Percentiles rank a stretch among this genome's conserved stretches.
These are phyloP conservation scores for Didymella pomorum DNA, from an alignment of 2,329 filamentous ascomycete genomes.

Conservation along the genomic window DNA sequence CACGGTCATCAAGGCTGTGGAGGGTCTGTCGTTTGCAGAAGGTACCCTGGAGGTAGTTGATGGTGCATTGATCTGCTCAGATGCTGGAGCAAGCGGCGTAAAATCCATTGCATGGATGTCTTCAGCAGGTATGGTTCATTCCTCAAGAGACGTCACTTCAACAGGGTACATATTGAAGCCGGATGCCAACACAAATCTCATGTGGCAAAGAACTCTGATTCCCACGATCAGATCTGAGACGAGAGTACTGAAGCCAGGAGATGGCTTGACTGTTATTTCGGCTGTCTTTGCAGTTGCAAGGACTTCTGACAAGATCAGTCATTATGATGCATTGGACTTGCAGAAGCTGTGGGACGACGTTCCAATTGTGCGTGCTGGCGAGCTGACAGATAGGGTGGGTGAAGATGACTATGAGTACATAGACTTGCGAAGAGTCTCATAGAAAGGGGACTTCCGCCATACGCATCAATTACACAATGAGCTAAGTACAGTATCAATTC, in stretches of 20 bases:
- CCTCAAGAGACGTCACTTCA: not conserved
- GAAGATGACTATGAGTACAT: not conserved
- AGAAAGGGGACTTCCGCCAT: not conserved
- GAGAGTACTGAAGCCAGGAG: not conserved
- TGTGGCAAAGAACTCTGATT: constrained; percentile 47
- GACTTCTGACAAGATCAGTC: constrained; percentile 20
- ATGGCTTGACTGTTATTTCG: constrained; percentile 17
- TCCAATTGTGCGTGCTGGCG: constrained; percentile 21
- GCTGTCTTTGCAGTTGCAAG: constrained; percentile 39
- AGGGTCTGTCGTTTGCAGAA: constrained; percentile 22
- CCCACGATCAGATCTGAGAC: constrained; percentile 30
- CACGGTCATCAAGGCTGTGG: not conserved
- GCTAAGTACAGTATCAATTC: too few relatives aligned
- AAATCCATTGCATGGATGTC: constrained; percentile 5
- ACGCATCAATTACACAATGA: not conserved
- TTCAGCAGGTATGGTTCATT: not conserved
- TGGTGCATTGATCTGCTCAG: constrained; percentile 35
- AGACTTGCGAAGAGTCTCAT: not conserved
- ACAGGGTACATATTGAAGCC: constrained; percentile 38
- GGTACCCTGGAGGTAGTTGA: constrained; percentile 24
- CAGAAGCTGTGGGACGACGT: constrained; percentile 34
- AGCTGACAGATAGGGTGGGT: not conserved
- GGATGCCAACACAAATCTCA: constrained; percentile 48
- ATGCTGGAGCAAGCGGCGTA: constrained; percentile 42
- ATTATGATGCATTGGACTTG: constrained; percentile 28